Evolutionary conservation across 2,329 filamentous ascomycete genomes (phyloP), one percentile per base, ranked within the genome.

Genomic region (Annulohypoxylon truncatum): DNA sequence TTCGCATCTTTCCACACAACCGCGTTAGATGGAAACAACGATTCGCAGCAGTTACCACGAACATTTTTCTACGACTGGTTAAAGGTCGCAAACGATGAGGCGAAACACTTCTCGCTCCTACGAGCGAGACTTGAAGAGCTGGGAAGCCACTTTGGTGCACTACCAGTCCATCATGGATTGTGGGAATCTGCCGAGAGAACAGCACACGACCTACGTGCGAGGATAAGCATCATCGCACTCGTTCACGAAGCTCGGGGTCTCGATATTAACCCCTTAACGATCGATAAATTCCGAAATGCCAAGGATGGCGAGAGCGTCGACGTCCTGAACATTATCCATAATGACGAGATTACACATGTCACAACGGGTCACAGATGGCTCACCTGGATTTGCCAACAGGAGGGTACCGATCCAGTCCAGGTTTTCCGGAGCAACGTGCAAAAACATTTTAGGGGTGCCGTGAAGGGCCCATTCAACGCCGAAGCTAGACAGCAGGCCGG

Each of bases 261-360:
- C 0, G 82, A 83, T 51, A 79, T 83, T 5, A 83, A 83, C 42
- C 82, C 81, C 0, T 76, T 82, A 76, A 83, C 82, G 0, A 83
- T 83, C 44, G 77, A 81, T 47, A 83, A 82, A 58, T 83, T 83
- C 68, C 81, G 79, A 52, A 76, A 74, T 42, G 78, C 79, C 0
- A 71, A 72, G 1, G 82, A 83, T 42, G 40, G 33, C 7, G 80
- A 83, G 48, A 83, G 81, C 52, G 81, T 82, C 12, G 74, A 79
- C 8, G 73, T 74, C 2, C 66, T 83, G 57, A 78, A 79, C 33
- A 73, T 83, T 20, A 83, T 83, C 29, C 82, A 83, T 54, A 82
- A 82, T 52, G 82, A 83, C 46, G 82, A 83, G 68, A 82, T 83
- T 42, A 83, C 82, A 0, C 82, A 83, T 66, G 81, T 83, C 18